Evolutionary conservation across 441 rosid species (phyloP), one percentile per base, ranked within the genome.

Genomic region (Euphorbia celastroides): DNA sequence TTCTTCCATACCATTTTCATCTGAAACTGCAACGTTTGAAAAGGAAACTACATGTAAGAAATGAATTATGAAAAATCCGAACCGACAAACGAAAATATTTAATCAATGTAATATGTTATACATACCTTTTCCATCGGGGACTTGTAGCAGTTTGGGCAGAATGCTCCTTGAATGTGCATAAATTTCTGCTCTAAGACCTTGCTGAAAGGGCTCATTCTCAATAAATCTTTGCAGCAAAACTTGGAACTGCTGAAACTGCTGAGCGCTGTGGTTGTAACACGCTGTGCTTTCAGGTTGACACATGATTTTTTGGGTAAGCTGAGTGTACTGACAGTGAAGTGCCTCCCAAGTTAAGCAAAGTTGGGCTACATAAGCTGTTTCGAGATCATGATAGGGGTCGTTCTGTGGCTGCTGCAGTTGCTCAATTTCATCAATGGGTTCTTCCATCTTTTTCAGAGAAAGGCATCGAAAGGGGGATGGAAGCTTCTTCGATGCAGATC

Each of bases 301-400:
- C 50, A 84, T 80, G 71, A 91, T 84, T 57, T 84, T 77, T 72
- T 85, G 96, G 77, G 82, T 72, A 64, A 94, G 80, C 69, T 90
- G 99, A 25, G 94, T 81, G 74, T 89, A 92, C 32, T 92, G 99
- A 76, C 98, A 89, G 65, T 94, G 99, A 73, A 94, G 90, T 20
- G 95, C 93, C 82, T 94, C 99, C 99, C 98, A 94, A 27, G 98
- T 84, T 75, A 92, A 83, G 84, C 97, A 92, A 69, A 86, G 74
- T 20, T 92, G 99, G 77, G 92, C 96, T 56, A 94, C 92, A 72
- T 94, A 94, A 2, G 98, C 96, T 52, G 74, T 83, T 74, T 94
- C 99, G 55, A 94, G 78, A 80, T 92, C 96, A 51, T 78, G 90
- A 71, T 73, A 87, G 27, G 90, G 82, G 41, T 85, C 80, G 13